Conservation (phyloP, 345 rosid genomes). For the Citrus sinensis region DNA sequence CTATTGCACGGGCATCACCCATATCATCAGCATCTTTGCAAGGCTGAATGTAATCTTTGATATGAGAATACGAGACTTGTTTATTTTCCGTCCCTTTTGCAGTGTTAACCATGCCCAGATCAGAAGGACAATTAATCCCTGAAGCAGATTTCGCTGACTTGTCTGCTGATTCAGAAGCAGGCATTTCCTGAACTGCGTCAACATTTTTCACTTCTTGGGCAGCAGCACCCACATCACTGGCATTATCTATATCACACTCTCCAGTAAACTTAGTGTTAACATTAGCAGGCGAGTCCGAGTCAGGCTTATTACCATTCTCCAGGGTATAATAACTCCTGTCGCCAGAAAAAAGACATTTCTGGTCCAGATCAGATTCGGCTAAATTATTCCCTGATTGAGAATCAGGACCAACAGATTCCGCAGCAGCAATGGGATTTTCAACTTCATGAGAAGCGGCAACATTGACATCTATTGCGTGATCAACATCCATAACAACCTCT, state of each 20-base stretch:
- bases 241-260: background rate
- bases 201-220: slow-evolving; percentile 18
- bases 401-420: slow-evolving; percentile 12
- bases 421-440: background rate
- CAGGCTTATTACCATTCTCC: slow-evolving; percentile 7
- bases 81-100: slow-evolving; percentile 10
- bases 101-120: slow-evolving; percentile 1
- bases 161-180: slow-evolving; percentile 21
- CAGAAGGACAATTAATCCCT: slow-evolving; percentile 4
- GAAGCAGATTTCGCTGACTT: slow-evolving; percentile 16
- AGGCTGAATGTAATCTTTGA: slow-evolving; percentile 15
- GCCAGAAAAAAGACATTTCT: background rate
- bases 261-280: background rate
- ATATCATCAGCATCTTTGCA: slow-evolving; percentile 12
- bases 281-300: background rate
- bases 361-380: slow-evolving; percentile 15
- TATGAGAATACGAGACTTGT: slow-evolving; percentile 10
- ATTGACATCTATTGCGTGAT: background rate
- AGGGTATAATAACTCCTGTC: background rate
- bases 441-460: slow-evolving; percentile 16
- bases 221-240: slow-evolving; percentile 5
- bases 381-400: slow-evolving; percentile 17
- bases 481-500: slow-evolving; percentile 9
- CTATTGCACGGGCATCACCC: background rate
- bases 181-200: slow-evolving; percentile 8